phyloP scores from a whole-genome alignment of 139 green algal genomes.

The Nannochloris sp. region DNA sequence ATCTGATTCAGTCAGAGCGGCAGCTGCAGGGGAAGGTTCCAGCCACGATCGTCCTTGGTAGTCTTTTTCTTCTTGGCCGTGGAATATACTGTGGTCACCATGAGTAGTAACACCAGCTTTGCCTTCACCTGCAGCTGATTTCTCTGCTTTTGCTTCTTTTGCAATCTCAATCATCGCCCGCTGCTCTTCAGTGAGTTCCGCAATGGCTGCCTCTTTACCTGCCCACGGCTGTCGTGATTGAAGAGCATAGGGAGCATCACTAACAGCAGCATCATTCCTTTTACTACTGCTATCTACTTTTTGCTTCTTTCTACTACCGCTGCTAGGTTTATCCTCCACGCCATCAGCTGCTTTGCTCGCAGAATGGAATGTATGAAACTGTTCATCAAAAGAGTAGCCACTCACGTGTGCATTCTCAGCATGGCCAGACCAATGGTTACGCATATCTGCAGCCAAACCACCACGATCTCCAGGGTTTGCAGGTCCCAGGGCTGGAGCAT shows the following conservation, averaged over 20 bases:
- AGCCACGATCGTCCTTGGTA: conserved; percentile 75
- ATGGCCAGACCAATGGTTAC: conserved; percentile 76
- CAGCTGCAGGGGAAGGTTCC: conserved; percentile 55
- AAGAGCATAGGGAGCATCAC: conserved; percentile 44
- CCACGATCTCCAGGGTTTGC: conserved; percentile 65
- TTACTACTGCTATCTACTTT: neutral
- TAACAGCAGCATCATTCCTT: conserved; percentile 16
- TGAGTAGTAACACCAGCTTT: conserved; percentile 29
- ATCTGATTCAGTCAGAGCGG: conserved; percentile 45
- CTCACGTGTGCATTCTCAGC: conserved; percentile 66
- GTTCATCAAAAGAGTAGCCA: conserved; percentile 75
- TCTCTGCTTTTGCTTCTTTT: conserved; percentile 41
- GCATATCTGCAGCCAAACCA: conserved; percentile 56
- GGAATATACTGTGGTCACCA: conserved; percentile 51
- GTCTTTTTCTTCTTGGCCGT: conserved; percentile 69
- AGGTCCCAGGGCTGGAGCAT: conserved; percentile 68
- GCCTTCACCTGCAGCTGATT: conserved; percentile 40
- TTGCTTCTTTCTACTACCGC: too few relatives aligned
- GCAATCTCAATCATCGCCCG: conserved; percentile 23
- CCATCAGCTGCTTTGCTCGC: conserved; percentile 21
- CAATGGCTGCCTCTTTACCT: conserved; percentile 47
- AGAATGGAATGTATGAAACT: conserved; percentile 82
- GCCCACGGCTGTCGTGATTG: conserved; percentile 67
- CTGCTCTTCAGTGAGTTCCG: conserved; percentile 82
- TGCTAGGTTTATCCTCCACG: too few relatives aligned